phyloP scores from a whole-genome alignment of 176 grass and related monocot species.

The Dactylis glomerata region DNA sequence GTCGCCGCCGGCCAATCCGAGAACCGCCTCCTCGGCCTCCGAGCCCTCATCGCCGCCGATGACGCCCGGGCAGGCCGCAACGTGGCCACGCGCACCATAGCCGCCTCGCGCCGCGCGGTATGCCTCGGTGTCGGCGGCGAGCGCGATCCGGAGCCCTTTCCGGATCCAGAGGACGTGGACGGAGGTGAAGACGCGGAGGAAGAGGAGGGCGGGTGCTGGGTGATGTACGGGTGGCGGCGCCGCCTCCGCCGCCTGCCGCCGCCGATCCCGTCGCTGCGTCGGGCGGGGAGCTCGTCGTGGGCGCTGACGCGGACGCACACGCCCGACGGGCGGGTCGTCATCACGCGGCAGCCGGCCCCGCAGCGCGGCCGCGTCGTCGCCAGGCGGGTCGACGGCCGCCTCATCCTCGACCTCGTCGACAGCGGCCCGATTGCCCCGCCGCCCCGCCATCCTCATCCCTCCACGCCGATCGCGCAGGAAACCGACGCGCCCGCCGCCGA shows the following conservation, averaged over 20 bases:
- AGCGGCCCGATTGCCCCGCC: neutral
- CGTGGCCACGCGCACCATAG: slow-evolving; percentile 48
- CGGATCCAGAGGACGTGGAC: neutral
- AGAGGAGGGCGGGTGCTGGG: slow-evolving; percentile 19
- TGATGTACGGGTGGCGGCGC: slow-evolving; percentile 37
- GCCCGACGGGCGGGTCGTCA: slow-evolving; percentile 29
- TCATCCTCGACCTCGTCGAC: slow-evolving; percentile 32
- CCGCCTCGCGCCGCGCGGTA: slow-evolving; percentile 33
- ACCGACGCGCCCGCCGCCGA: neutral
- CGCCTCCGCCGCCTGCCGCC: slow-evolving; percentile 37
- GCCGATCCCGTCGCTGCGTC: slow-evolving; percentile 27
- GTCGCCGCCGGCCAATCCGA: slow-evolving; percentile 12
- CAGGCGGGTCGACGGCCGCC: slow-evolving; percentile 20
- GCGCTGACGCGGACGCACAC: slow-evolving; percentile 28
- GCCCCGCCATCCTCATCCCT: neutral
- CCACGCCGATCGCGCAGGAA: neutral
- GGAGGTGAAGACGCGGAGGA: neutral
- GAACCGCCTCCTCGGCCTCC: slow-evolving; percentile 34
- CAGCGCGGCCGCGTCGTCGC: slow-evolving; percentile 7
- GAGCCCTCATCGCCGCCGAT: slow-evolving; percentile 26
- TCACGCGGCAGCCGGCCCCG: slow-evolving; percentile 12
- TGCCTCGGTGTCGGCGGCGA: neutral
- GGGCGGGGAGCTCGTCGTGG: neutral
- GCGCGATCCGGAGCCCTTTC: neutral
- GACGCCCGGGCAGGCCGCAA: neutral